These are phyloP conservation scores for Trichophyton equinum DNA, from an alignment of 2,329 filamentous ascomycete genomes.

Conservation along the genomic window DNA sequence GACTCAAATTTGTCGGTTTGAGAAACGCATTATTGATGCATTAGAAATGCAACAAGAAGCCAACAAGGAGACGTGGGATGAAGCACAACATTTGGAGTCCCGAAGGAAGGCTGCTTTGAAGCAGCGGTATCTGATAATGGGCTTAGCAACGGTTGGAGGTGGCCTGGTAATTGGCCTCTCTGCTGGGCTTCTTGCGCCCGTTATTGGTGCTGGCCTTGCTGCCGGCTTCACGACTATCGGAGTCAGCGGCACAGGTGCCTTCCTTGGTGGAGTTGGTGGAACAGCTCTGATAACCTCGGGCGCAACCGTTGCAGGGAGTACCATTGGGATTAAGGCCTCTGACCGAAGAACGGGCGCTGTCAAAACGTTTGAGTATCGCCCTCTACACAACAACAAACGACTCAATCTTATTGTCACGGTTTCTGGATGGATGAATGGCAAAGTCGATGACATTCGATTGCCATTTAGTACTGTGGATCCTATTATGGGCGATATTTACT, in stretches of 20 bases:
- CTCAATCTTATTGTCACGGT: slow-evolving; percentile 93
- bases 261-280: slow-evolving; percentile 81
- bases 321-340: slow-evolving; percentile 78
- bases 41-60: slow-evolving; percentile 94
- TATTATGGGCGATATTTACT: slow-evolving; percentile 97
- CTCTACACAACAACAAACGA: slow-evolving; percentile 93
- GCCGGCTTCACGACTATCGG: slow-evolving; percentile 93
- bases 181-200: slow-evolving; percentile 77
- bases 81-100: slow-evolving; percentile 82
- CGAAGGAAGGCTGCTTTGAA: slow-evolving; percentile 71
- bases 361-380: slow-evolving; percentile 91
- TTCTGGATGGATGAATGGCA: slow-evolving; percentile 97
- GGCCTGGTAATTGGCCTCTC: slow-evolving; percentile 91
- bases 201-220: slow-evolving; percentile 87
- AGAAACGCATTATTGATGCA: slow-evolving; percentile 92
- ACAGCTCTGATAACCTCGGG: slow-evolving; percentile 88
- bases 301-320: slow-evolving; percentile 72
- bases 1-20: slow-evolving; percentile 91
- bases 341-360: slow-evolving; percentile 79
- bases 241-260: slow-evolving; percentile 74
- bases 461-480: slow-evolving; percentile 95
- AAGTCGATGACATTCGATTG: slow-evolving; percentile 87
- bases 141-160: slow-evolving; percentile 86
- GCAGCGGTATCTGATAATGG: slow-evolving; percentile 85
- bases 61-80: slow-evolving; percentile 94